Evolutionary conservation across 768 basidiomycete genomes (phyloP).

Genomic region (Lentinula raphanica): DNA sequence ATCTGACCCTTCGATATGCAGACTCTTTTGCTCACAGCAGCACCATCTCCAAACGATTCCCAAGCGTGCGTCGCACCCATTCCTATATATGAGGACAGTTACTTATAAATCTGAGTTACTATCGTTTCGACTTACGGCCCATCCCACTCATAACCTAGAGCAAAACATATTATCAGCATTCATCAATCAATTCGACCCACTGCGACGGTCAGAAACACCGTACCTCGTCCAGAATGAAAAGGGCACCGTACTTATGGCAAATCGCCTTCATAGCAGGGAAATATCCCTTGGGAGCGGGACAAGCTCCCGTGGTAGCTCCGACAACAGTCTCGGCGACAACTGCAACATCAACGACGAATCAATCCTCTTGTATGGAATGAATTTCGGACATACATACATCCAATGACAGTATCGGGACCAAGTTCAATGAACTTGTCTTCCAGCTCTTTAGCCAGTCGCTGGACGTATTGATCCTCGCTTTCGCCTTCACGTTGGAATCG

Average conservation of each 20-base stretch:
- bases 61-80: conserved; percentile 87
- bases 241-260: conserved; percentile 67
- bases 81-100: conserved; percentile 37
- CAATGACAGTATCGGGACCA: conserved; percentile 78
- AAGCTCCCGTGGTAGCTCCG: conserved; percentile 76
- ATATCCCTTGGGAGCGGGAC: conserved; percentile 78
- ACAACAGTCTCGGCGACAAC: conserved; percentile 86
- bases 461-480: conserved; percentile 74
- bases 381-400: conserved; percentile 45
- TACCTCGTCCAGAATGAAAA: conserved; percentile 85
- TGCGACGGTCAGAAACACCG: conserved; percentile 10
- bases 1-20: not conserved
- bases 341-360: conserved; percentile 21
- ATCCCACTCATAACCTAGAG: conserved; percentile 78
- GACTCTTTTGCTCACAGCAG: conserved; percentile 30
- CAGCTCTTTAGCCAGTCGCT: conserved; percentile 70
- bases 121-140: conserved; percentile 57
- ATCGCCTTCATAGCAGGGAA: conserved; percentile 82
- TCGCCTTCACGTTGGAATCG: conserved; percentile 71
- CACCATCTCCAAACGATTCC: conserved; percentile 78
- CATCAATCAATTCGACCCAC: not conserved
- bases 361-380: not conserved
- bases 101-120: not conserved
- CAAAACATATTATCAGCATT: too few species aligned
- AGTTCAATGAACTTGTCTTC: conserved; percentile 82